Percentiles rank a stretch among this genome's conserved stretches.
Evolutionary conservation across 2,329 filamentous ascomycete species (phyloP).

Genomic region (Pestalotiopsis sp.): DNA sequence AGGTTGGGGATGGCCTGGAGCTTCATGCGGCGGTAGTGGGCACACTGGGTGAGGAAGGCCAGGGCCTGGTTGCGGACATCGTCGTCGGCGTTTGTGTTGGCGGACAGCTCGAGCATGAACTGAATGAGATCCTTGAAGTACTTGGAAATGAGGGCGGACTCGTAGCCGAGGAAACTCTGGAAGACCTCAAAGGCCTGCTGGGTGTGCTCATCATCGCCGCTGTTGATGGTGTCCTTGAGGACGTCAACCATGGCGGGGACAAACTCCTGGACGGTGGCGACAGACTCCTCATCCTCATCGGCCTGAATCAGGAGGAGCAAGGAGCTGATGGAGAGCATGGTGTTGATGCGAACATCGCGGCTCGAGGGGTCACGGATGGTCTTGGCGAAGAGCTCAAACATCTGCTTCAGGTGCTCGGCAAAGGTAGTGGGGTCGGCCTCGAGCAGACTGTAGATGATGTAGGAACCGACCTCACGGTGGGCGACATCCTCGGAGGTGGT

Average conservation of each 20-base stretch:
- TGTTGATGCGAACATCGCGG: conserved; percentile 91
- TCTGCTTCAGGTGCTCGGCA: conserved; percentile 75
- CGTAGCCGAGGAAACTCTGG: conserved; percentile 90
- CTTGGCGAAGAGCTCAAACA: conserved; percentile 82
- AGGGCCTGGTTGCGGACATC: conserved; percentile 89
- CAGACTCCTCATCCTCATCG: conserved; percentile 77
- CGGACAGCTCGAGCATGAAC: conserved; percentile 90
- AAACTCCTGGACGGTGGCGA: conserved; percentile 77
- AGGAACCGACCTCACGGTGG: conserved; percentile 88
- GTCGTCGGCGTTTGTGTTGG: conserved; percentile 76
- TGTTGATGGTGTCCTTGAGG: conserved; percentile 80
- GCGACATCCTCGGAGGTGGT: conserved; percentile 74
- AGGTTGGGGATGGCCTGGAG: conserved; percentile 85
- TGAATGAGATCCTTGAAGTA: conserved; percentile 89
- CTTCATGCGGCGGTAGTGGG: conserved; percentile 93
- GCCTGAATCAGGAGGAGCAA: conserved; percentile 86
- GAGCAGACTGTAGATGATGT: conserved; percentile 89
- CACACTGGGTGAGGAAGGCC: conserved; percentile 90
- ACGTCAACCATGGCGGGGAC: conserved; percentile 89
- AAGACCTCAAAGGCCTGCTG: conserved; percentile 95
- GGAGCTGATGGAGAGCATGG: conserved; percentile 86
- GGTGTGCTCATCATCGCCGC: conserved; percentile 81
- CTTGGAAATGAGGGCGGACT: conserved; percentile 78
- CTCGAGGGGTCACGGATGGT: conserved; percentile 92
- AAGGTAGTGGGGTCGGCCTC: conserved; percentile 88